These are phyloP conservation scores for Senna tora DNA, from an alignment of 306 rosid genomes.

Conservation along the genomic window DNA sequence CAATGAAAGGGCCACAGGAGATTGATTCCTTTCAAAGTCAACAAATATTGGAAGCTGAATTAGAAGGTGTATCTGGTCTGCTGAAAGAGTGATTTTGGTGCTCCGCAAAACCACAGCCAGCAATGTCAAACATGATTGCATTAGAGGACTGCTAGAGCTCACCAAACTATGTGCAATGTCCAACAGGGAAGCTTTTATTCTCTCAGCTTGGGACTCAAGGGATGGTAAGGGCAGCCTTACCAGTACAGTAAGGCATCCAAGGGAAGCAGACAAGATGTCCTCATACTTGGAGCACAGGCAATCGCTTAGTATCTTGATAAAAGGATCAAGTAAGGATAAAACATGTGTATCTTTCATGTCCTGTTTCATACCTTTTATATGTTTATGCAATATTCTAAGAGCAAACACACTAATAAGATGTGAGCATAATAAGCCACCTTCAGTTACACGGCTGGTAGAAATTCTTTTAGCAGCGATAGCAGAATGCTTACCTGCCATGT, in stretches of 20 bases:
- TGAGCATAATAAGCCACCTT: conserved; percentile 62
- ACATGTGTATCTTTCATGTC: conserved; percentile 47
- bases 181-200: conserved; percentile 65
- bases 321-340: conserved; percentile 78
- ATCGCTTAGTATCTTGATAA: conserved; percentile 60
- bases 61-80: conserved; percentile 66
- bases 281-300: conserved; percentile 81
- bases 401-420: conserved; percentile 85
- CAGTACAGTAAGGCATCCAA: conserved; percentile 75
- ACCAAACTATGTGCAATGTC: conserved; percentile 68
- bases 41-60: conserved; percentile 82
- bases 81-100: conserved; percentile 67
- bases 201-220: conserved; percentile 71
- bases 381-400: conserved; percentile 73
- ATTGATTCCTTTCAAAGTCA: conserved; percentile 74
- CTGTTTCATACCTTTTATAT: conserved; percentile 60
- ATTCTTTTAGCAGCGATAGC: conserved; percentile 43
- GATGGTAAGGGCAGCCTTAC: conserved; percentile 80
- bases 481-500: conserved; percentile 39
- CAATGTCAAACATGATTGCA: conserved; percentile 78
- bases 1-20: conserved; percentile 77
- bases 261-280: conserved; percentile 77
- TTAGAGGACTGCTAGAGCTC: conserved; percentile 66
- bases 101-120: conserved; percentile 77
- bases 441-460: conserved; percentile 47